Evolutionary conservation across 2,329 filamentous ascomycete species (phyloP), one percentile per base, ranked within the genome.

Genomic region (Hansfordia pulvinata): DNA sequence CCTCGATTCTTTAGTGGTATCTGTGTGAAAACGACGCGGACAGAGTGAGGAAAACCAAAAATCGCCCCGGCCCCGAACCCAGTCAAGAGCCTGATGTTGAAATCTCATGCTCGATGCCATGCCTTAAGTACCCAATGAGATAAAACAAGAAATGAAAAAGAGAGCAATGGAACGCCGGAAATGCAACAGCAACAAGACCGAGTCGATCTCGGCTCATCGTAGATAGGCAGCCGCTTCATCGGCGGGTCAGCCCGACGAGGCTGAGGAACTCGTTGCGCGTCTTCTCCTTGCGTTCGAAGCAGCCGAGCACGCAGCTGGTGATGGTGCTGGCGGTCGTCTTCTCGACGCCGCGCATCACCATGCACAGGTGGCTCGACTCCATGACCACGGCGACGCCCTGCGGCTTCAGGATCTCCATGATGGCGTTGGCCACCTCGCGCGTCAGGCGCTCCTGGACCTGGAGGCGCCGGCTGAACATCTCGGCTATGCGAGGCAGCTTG

Each of bases 341-440:
- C 50, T 94, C 73, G 8, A 98, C 88, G n/a, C 90, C 90, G 24
- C 90, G 74, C 86, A 94, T 96, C 10, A 93, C 85, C 88, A 96
- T 98, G 62, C 90, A 98, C 24, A 96, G 62, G 56, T 98, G 90
- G 45, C 75, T 86, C 10, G 83, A 92, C 48, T 98, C 90, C 78
- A 98, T 93, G 32, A 98, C 88, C 3, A 98, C 90, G 12, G 83
- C 88, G 2, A 98, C 88, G 24, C 90, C 90, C 47, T 92, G 84
- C 3, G 90, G 90, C 50, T 92, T 80, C 25, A 98, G 65, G 9
- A 96, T 76, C 46, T 96, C 86, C 49, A 85, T 85, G 35, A 98
- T 78, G 10, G 90, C 88, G 35, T 93, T 72, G 12, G 90, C 90
- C 10, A 98, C 86, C 52, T 98, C 86, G 52, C 92, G 93, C 14